Evolutionary conservation across 2,329 filamentous ascomycete genomes (phyloP), one percentile per base, ranked within the genome.

Genomic region (Beauveria brongniartii): DNA sequence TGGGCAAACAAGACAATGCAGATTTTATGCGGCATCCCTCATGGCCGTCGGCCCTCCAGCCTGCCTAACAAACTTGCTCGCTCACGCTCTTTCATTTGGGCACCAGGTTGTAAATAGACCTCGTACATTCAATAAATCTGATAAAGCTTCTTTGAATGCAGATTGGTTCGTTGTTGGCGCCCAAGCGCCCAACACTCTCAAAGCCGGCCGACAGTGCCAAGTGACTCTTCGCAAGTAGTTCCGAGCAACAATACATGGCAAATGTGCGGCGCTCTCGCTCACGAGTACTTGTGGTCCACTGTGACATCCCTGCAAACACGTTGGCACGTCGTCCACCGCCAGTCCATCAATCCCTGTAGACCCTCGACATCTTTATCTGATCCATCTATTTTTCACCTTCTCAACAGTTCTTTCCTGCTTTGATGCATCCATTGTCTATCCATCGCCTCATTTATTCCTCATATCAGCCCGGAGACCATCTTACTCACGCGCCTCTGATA

Each of bases 401-500:
- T 43, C 40, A 43, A 43, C 40, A 43, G 4, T 34, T 14, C 30
- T 4, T 4, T 34, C 30, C 30, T 34, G n/a, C 30, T 20, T 7
- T 40, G 18, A 24, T 24, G 5, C 30, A 34, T 14, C 30, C 30
- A 14, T 34, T 5, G 2, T 34, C 30, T 34, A 34, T 14, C 30
- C 12, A 34, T 34, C 30, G 12, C 30, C 30, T 34, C 30, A 34
- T 34, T 34, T 34, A 14, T 14, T 34, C 4, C 30, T 34, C 30
- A 5, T 34, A 20, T 59, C 56, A 30, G 56, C 37, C 20, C 51
- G 37, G 3, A 5, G 3, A 55, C 12, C 16, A 20, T 37, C 43
- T 37, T 34, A 30, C 56, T 51, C 56, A 26, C 46, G 26, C 55
- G 46, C 64, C 57, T 62, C 47, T 12, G 37, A 44, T 44, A 24